Conservation (phyloP, 768 basidiomycete species). For the Pisolithus sp. region DNA sequence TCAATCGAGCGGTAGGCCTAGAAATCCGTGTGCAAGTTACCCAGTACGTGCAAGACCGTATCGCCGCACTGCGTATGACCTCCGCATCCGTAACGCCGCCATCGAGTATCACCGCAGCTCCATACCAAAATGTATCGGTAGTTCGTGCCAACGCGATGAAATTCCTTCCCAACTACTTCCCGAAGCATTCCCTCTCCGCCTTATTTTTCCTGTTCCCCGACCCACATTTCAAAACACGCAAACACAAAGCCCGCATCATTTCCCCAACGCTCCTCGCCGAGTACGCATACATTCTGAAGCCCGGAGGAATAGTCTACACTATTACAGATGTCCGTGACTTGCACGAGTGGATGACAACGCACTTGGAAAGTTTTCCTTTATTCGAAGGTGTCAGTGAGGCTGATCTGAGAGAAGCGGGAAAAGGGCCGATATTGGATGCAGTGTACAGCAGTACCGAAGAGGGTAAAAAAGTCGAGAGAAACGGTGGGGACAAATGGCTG, state of each 20-base stretch:
- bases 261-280: conserved; percentile 96
- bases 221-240: conserved; percentile 96
- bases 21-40: conserved; percentile 97
- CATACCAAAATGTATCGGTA: conserved; percentile 85
- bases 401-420: conserved; percentile 66
- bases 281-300: conserved; percentile 88
- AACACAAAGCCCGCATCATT: conserved; percentile 98
- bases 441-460: conserved; percentile 89
- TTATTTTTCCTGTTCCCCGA: conserved; percentile 99
- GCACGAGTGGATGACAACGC: conserved; percentile 90
- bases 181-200: conserved; percentile 82
- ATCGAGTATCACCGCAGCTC: conserved; percentile 29
- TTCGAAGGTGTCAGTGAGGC: conserved; percentile 78
- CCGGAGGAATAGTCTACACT: conserved; percentile 95
- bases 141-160: conserved; percentile 98
- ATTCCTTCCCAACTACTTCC: conserved; percentile 94
- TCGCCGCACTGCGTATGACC: conserved; percentile 80
- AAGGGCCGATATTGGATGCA: conserved; percentile 73
- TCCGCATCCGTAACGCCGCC: conserved; percentile 21
- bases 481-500: conserved; percentile 85
- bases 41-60: conserved; percentile 92
- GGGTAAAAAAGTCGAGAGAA: conserved; percentile 93
- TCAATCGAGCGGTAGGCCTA: conserved; percentile 53
- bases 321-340: conserved; percentile 96
- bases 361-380: conserved; percentile 81